phyloP scores from a whole-genome alignment of 805 yeast genomes.

The Candida broadrunensis region DNA sequence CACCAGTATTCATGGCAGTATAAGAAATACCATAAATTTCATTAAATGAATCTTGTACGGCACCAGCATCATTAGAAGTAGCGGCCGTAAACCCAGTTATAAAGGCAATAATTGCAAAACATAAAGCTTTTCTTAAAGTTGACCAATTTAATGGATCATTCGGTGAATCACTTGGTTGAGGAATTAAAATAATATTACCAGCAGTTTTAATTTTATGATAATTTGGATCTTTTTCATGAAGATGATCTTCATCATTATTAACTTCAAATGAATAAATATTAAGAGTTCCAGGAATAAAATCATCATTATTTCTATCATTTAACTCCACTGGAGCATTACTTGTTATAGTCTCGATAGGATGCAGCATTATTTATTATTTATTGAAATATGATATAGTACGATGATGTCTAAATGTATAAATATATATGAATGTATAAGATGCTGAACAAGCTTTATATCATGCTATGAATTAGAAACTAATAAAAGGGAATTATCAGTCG shows the following conservation, averaged over 20 bases:
- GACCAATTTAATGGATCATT: constrained; percentile 51
- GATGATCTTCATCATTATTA: constrained; percentile 3
- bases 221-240: constrained; percentile 5
- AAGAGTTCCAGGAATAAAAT: constrained; percentile 55
- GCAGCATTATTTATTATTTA: not conserved
- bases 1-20: constrained; percentile 46
- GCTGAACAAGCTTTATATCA: no score
- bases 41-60: constrained; percentile 45
- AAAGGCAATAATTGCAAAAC: constrained; percentile 36
- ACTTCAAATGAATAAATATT: constrained; percentile 37
- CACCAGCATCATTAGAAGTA: constrained; percentile 47
- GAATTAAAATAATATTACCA: constrained; percentile 37
- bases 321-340: constrained; percentile 20
- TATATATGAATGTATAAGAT: no score
- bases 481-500: no score
- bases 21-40: constrained; percentile 41
- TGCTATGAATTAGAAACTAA: no score
- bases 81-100: constrained; percentile 50
- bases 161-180: constrained; percentile 49
- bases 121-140: constrained; percentile 28
- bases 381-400: no score
- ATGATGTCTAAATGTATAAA: no score
- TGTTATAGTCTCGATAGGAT: constrained; percentile 9
- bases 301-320: constrained; percentile 28
- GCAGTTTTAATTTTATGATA: constrained; percentile 13